These are phyloP conservation scores for Coemansia erecta DNA, from an alignment of 192 early-diverging fungal species.

Conservation along the genomic window DNA sequence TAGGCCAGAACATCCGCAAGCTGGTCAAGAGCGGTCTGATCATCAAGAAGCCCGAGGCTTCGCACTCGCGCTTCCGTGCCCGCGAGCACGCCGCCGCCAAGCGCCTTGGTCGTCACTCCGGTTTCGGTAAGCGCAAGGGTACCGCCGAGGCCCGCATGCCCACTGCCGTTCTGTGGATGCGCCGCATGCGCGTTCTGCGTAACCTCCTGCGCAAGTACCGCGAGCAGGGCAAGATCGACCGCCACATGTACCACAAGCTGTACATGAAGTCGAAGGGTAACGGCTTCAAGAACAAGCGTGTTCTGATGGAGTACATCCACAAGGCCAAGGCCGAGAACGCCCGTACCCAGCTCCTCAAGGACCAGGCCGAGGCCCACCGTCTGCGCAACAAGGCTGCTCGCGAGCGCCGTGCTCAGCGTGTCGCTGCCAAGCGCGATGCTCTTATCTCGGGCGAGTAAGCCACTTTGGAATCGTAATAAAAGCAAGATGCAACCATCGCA, in stretches of 20 bases:
- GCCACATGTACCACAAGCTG: conserved; percentile 95
- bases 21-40: conserved; percentile 96
- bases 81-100: conserved; percentile 90
- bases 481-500: neutral
- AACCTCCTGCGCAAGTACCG: conserved; percentile 96
- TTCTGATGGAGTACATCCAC: conserved; percentile 99
- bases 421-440: conserved; percentile 88
- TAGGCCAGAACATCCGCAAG: conserved; percentile 89
- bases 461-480: neutral
- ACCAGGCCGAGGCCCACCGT: conserved; percentile 99
- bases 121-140: conserved; percentile 91
- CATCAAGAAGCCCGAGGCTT: conserved; percentile 86
- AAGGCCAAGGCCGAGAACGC: conserved; percentile 98
- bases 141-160: conserved; percentile 99
- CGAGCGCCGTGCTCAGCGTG: conserved; percentile 82
- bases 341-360: conserved; percentile 85
- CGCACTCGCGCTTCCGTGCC: conserved; percentile 91
- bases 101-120: conserved; percentile 95
- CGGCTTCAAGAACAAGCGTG: conserved; percentile 99
- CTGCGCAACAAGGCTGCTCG: conserved; percentile 92
- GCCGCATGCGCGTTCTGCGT: conserved; percentile 93
- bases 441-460: conserved; percentile 53
- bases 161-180: conserved; percentile 93
- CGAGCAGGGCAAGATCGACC: conserved; percentile 96
- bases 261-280: conserved; percentile 99